Conservation (phyloP, 2,329 filamentous ascomycete species). For the Fusarium sp. region DNA sequence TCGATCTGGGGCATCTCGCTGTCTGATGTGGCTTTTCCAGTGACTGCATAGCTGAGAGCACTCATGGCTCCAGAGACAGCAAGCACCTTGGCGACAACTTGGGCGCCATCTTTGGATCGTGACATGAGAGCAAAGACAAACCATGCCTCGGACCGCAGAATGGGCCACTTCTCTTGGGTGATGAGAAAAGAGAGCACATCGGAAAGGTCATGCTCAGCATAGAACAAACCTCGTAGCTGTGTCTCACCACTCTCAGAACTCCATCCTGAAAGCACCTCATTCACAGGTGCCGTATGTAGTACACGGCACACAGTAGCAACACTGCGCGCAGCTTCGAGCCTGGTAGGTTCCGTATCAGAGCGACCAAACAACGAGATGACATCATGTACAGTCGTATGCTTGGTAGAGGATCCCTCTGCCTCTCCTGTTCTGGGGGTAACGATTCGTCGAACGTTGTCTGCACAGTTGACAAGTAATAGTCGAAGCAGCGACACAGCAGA, state of each 20-base stretch:
- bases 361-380: conserved; percentile 57
- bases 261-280: conserved; percentile 53
- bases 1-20: conserved; percentile 41
- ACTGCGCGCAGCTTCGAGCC: conserved; percentile 70
- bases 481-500: conserved; percentile 70
- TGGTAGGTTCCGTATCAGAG: conserved; percentile 64
- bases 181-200: conserved; percentile 65
- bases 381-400: conserved; percentile 53
- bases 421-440: conserved; percentile 58
- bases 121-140: conserved; percentile 73
- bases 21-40: conserved; percentile 53
- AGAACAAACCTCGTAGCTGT: conserved; percentile 56
- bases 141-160: conserved; percentile 71
- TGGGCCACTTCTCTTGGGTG: conserved; percentile 69
- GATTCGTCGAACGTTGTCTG: conserved; percentile 65
- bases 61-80: conserved; percentile 58
- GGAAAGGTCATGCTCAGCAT: conserved; percentile 59
- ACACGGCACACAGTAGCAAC: conserved; percentile 67
- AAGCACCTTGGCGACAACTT: conserved; percentile 60
- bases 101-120: conserved; percentile 63
- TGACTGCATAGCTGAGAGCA: conserved; percentile 63
- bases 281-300: conserved; percentile 60
- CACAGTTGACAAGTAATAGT: conserved; percentile 67
- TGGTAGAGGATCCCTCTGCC: conserved; percentile 37
- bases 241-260: conserved; percentile 37